Conservation (phyloP, 192 early-diverging fungal species). For the Gigaspora rosea region DNA sequence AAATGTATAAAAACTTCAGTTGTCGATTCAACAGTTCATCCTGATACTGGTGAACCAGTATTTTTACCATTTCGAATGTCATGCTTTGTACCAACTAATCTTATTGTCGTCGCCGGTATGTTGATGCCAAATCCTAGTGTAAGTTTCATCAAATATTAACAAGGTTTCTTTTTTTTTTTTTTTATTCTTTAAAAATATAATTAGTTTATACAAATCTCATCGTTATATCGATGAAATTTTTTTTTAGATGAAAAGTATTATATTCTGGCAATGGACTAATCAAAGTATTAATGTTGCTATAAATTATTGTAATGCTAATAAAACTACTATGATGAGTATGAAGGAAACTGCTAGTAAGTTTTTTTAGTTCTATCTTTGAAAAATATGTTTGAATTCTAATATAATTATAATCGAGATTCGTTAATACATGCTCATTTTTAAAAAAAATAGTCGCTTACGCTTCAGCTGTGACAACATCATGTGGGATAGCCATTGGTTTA, state of each 20-base stretch:
- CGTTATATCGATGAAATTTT: neutral
- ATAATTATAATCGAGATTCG: neutral
- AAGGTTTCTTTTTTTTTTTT: neutral
- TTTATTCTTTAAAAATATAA: too few relatives aligned
- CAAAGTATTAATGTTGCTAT: slow-evolving; percentile 84
- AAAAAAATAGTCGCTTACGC: slow-evolving; percentile 62
- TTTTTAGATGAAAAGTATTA: slow-evolving; percentile 50
- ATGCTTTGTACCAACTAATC: slow-evolving; percentile 82
- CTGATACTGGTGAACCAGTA: slow-evolving; percentile 78
- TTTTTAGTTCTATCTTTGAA: neutral
- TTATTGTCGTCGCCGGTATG: slow-evolving; percentile 82
- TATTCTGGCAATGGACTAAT: slow-evolving; percentile 84
- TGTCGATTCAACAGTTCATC: slow-evolving; percentile 77
- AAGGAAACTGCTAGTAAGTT: slow-evolving; percentile 69
- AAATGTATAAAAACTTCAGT: slow-evolving; percentile 38
- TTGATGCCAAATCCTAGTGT: slow-evolving; percentile 78
- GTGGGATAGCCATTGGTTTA: slow-evolving; percentile 72
- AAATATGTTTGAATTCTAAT: neutral
- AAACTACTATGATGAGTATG: slow-evolving; percentile 73
- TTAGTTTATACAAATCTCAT: neutral
- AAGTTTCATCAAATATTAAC: slow-evolving; percentile 24
- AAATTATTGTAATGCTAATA: slow-evolving; percentile 84
- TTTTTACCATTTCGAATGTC: slow-evolving; percentile 84
- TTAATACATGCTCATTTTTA: neutral
- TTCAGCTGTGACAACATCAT: slow-evolving; percentile 76